These are phyloP conservation scores for Paecilomyces fulvus DNA, from an alignment of 2,329 filamentous ascomycete species.

Conservation along the genomic window DNA sequence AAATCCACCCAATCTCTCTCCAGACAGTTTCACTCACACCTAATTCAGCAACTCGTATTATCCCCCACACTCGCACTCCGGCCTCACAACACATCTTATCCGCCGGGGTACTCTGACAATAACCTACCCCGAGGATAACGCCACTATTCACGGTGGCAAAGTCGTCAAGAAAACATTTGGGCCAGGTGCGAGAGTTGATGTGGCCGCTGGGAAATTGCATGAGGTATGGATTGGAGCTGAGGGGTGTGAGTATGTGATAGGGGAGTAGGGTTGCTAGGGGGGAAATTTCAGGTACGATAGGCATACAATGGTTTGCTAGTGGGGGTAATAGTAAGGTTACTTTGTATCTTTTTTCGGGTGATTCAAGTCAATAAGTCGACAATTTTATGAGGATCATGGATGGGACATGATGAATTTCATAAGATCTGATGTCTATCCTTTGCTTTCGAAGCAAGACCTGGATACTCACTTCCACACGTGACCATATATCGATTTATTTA, in stretches of 20 bases:
- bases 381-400: no score
- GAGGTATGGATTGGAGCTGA: slow-evolving; percentile 54
- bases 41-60: slow-evolving; percentile 48
- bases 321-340: background rate
- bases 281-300: background rate
- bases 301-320: background rate
- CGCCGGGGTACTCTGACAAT: slow-evolving; percentile 50
- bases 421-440: no score
- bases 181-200: slow-evolving; percentile 47
- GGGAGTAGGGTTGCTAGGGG: slow-evolving; percentile 36
- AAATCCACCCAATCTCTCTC: background rate
- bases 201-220: slow-evolving; percentile 47
- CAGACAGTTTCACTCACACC: background rate
- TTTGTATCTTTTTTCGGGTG: background rate
- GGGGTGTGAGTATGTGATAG: slow-evolving; percentile 55
- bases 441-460: no score
- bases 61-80: slow-evolving; percentile 48
- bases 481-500: no score
- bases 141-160: slow-evolving; percentile 13
- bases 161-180: slow-evolving; percentile 47
- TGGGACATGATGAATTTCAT: no score
- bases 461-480: no score
- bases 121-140: slow-evolving; percentile 46
- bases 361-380: no score
- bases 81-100: slow-evolving; percentile 53